phyloP scores from a whole-genome alignment of 2,329 filamentous ascomycete genomes.

The Rhynchosporium agropyri region DNA sequence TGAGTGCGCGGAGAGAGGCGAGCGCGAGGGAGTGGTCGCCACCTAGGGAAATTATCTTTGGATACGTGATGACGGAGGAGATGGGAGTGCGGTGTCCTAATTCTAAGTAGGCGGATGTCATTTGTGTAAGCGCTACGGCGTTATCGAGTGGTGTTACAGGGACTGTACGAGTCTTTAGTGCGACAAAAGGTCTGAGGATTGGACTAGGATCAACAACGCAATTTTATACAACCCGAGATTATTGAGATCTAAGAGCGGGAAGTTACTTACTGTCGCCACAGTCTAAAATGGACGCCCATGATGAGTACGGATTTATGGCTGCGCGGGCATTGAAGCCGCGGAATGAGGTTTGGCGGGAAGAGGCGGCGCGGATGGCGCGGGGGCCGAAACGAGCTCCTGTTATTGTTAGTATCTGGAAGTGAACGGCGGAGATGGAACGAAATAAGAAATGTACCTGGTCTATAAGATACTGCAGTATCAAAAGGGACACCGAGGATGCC shows the following conservation, averaged over 20 bases:
- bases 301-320: constrained; percentile 78
- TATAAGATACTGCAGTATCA: constrained; percentile 72
- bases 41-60: constrained; percentile 64
- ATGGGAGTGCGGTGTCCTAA: constrained; percentile 36
- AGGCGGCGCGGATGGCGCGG: constrained; percentile 82
- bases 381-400: constrained; percentile 79
- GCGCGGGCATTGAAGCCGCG: constrained; percentile 83
- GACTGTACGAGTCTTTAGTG: constrained; percentile 43
- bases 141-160: constrained; percentile 88
- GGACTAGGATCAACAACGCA: too few relatives aligned
- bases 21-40: constrained; percentile 74
- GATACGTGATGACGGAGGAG: constrained; percentile 32
- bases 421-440: not conserved
- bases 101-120: constrained; percentile 54
- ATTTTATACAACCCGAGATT: too few relatives aligned
- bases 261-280: constrained; percentile 69
- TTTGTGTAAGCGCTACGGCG: constrained; percentile 75
- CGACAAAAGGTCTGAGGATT: too few relatives aligned
- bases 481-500: constrained; percentile 74
- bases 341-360: constrained; percentile 76
- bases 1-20: constrained; percentile 68
- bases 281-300: constrained; percentile 79
- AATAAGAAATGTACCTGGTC: constrained; percentile 54
- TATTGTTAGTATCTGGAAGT: constrained; percentile 7
- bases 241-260: too few relatives aligned